Evolutionary conservation across 2,329 filamentous ascomycete genomes (phyloP), one percentile per base, ranked within the genome.

Genomic region (Ustilaginoidea virens): DNA sequence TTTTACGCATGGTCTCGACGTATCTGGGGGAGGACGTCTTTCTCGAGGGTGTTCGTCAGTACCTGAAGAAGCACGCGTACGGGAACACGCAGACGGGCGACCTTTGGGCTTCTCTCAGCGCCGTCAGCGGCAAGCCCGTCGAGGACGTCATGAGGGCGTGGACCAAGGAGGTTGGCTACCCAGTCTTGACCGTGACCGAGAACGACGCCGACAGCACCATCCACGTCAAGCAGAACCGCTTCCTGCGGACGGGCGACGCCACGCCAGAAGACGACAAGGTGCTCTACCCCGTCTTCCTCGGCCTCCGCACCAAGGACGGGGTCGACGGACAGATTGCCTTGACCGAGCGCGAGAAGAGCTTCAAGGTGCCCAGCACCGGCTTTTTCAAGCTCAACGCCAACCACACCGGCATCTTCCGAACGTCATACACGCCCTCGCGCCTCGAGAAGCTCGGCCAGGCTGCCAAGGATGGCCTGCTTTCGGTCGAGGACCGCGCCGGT

Each of bases 381-480:
- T 94, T 96, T 58, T 96, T 80, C 73, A 96, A 96, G 66, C 62
- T 96, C 36, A 96, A 96, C 48, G 85, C 87, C 11, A 85, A 94
- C 48, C 87, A 94, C 53, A 86, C 83, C 14, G 81, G 81, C 39
- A 76, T 94, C 38, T 96, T 92, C 62, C 75, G 87, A 35, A 94
- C 86, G 1, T 81, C 77, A 1, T 96, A 96, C 58, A 66, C 74
- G 2, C 78, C 83, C 2, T 77, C 82, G 44, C 77, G 87, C 20
- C 69, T 96, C 25, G 66, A 74, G 41, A 93, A 93, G 62, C 75
- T 96, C 21, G 87, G 87, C 16, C 60, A 83, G 47, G 82, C 86
- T 31, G 87, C 85, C 26, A 90, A 80, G 55, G 45, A 46, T 1
- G 51, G 50, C 10, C 65, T 86, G 7, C 61, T 96, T 31, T 77